phyloP scores from a whole-genome alignment of 371 early-diverging fungal genomes.

The Mortierella sp. region DNA sequence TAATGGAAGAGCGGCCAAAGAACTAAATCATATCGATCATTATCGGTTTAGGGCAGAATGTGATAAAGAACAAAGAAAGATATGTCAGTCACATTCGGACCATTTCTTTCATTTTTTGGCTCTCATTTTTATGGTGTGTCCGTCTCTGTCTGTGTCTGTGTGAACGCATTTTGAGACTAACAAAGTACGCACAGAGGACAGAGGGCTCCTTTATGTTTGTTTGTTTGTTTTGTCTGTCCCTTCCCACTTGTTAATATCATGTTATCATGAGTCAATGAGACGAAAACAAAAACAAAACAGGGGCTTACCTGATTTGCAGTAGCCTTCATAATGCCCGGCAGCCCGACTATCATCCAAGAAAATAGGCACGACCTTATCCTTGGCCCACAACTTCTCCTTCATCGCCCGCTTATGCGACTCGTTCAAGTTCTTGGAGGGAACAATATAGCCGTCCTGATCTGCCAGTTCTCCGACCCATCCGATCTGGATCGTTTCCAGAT shows the following conservation, averaged over 20 bases:
- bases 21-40: slow-evolving; percentile 56
- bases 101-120: background rate
- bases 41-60: slow-evolving; percentile 2
- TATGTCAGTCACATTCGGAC: slow-evolving; percentile 10
- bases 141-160: background rate
- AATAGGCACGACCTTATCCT: slow-evolving; percentile 80
- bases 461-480: slow-evolving; percentile 77
- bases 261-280: slow-evolving; percentile 10
- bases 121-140: background rate
- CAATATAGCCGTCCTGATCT: slow-evolving; percentile 60
- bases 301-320: slow-evolving; percentile 86
- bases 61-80: background rate
- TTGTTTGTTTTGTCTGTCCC: background rate
- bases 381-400: slow-evolving; percentile 60
- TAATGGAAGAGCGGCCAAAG: slow-evolving; percentile 99
- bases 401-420: slow-evolving; percentile 61
- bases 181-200: background rate
- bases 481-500: slow-evolving; percentile 71
- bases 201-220: background rate
- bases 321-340: slow-evolving; percentile 89
- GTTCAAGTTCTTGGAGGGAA: slow-evolving; percentile 44
- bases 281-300: background rate
- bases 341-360: slow-evolving; percentile 82
- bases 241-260: background rate
- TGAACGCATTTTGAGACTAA: background rate